Percentiles rank a stretch among this genome's conserved stretches.
phyloP scores from a whole-genome alignment of 1,284 basidiomycete genomes.

The Anthracocystis panici-leucophaei region DNA sequence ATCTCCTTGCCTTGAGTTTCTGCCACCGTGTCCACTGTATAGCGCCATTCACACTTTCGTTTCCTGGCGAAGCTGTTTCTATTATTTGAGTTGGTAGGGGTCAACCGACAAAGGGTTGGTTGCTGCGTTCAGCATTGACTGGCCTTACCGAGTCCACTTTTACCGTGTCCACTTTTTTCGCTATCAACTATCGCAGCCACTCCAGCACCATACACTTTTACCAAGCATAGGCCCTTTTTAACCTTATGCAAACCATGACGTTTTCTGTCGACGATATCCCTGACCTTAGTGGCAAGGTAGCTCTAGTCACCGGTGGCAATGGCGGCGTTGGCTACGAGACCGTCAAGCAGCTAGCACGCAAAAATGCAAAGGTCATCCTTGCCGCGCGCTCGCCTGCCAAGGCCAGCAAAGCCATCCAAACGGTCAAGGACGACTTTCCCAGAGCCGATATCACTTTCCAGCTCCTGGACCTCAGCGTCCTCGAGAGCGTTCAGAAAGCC shows the following conservation, averaged over 20 bases:
- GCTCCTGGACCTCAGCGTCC: neutral
- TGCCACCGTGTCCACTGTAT: too few relatives aligned
- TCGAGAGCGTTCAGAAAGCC: slow-evolving; percentile 1
- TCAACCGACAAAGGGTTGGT: too few relatives aligned
- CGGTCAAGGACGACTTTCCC: neutral
- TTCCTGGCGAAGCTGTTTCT: too few relatives aligned
- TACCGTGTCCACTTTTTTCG: too few relatives aligned
- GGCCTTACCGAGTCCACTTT: too few relatives aligned
- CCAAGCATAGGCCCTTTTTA: too few relatives aligned
- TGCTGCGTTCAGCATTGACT: too few relatives aligned
- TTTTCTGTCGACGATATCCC: slow-evolving; percentile 1
- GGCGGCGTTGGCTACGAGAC: slow-evolving; percentile 1
- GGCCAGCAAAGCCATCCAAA: neutral
- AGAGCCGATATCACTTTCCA: neutral
- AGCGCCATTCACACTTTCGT: too few relatives aligned
- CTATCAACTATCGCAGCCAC: too few relatives aligned
- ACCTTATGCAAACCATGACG: slow-evolving; percentile 3
- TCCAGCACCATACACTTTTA: too few relatives aligned
- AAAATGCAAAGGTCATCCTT: neutral
- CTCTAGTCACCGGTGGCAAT: slow-evolving; percentile 8
- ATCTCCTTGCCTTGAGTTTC: too few relatives aligned
- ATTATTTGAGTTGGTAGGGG: too few relatives aligned
- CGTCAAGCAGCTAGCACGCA: slow-evolving; percentile 1
- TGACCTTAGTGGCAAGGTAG: slow-evolving; percentile 1
- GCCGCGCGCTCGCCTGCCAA: neutral